Base-by-base conservation (phyloP, 495 filamentous ascomycete genomes). In the Tuber melanosporum region DNA sequence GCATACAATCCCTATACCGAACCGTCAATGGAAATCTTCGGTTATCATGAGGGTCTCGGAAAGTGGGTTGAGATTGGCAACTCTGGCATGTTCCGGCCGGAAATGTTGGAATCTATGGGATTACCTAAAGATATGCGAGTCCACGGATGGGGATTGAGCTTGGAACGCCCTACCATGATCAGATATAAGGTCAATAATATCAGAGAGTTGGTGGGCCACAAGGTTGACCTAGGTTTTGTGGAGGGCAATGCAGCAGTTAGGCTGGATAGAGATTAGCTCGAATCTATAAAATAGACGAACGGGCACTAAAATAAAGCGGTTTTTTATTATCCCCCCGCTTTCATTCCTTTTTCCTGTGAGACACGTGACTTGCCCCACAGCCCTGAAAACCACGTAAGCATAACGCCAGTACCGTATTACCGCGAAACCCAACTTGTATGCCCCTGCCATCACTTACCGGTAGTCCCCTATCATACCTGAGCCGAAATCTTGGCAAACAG, bases 1-100 rank as follows among this genome's bases (percentile, higher is more conserved):
- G 94, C 94, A n/a, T 98, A 99, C 79, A 96, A 98, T 85, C 93
- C 93, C 0, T 96, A 99, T 87, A 98, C 95, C n/a, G 95, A 99
- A 85, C 95, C 95, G 15, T 92, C 90, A 84, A 94, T 98, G 93
- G 94, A 98, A 85, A 95, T 98, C 79, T 98, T 97, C 86, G 92
- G 92, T 22, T 96, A 91, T 85, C 94, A 98, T 85, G 90, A 91
- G 76, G 95, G 95, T 14, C 88, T 99, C 62, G 89, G 89, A 76
- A 97, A 96, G 86, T 92, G 93, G 88, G 92, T 97, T 32, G 94
- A 99, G 86, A 99, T 99, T 85, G 95, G 95, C 46, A 99, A 99
- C 85, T 94, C 91, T 81, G 95, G 95, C 76, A 98, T 97, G 93
- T 99, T 99, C 90, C 87, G 95, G 75, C 94, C 95, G 39, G 95